These are phyloP conservation scores for Cymbopogon flexuosus DNA, from an alignment of 202 grass and related monocot genomes.

Conservation along the genomic window DNA sequence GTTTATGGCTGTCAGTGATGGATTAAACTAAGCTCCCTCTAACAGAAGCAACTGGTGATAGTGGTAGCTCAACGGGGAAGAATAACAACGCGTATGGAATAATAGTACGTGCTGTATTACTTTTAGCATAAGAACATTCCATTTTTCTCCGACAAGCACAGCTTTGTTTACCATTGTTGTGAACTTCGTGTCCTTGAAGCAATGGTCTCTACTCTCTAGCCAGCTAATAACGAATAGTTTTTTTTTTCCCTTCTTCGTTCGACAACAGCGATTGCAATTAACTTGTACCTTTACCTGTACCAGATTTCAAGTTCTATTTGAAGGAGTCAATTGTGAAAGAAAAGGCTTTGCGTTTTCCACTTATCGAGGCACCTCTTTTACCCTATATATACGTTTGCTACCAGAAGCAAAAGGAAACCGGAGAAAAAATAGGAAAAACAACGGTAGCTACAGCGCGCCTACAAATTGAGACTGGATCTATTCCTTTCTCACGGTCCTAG, in stretches of 20 bases:
- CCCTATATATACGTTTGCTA: background rate
- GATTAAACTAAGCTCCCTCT: background rate
- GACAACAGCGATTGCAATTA: background rate
- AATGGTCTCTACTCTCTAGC: background rate
- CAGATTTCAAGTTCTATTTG: background rate
- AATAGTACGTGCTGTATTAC: background rate
- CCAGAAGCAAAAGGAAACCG: background rate
- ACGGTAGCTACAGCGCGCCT: background rate
- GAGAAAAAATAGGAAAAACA: background rate
- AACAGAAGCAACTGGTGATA: background rate
- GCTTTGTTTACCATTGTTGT: background rate
- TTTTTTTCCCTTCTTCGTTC: too few species aligned
- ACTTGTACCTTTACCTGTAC: background rate
- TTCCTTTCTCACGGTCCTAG: background rate
- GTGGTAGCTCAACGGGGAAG: background rate
- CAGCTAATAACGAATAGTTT: background rate
- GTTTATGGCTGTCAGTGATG: background rate
- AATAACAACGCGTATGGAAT: background rate
- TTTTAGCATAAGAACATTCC: background rate
- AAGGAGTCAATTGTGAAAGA: background rate
- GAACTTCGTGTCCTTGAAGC: background rate
- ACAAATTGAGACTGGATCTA: background rate
- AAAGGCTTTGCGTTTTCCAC: background rate
- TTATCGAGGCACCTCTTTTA: background rate
- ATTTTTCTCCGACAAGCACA: background rate